phyloP scores from a whole-genome alignment of 2,329 filamentous ascomycete genomes.

The Xylaria sp. region DNA sequence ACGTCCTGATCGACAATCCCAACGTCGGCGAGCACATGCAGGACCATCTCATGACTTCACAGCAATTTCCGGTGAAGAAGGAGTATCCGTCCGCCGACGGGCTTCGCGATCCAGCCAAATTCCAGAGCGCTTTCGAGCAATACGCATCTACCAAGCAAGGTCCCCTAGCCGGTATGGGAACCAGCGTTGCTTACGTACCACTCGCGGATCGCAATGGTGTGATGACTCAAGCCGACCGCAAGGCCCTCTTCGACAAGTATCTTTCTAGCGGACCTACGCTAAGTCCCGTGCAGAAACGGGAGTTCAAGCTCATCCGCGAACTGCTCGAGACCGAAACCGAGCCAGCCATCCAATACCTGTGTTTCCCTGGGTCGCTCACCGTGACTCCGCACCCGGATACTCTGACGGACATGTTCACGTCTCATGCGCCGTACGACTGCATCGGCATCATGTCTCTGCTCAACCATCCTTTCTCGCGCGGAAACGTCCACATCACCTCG shows the following conservation, averaged over 20 bases:
- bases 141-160: constrained; percentile 52
- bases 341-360: constrained; percentile 51
- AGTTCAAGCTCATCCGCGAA: constrained; percentile 45
- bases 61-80: constrained; percentile 56
- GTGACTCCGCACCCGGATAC: constrained; percentile 46
- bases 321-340: constrained; percentile 48
- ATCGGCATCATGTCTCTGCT: constrained; percentile 67
- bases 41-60: constrained; percentile 55
- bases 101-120: constrained; percentile 50
- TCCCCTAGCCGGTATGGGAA: constrained; percentile 54
- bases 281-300: constrained; percentile 33
- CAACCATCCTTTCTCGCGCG: constrained; percentile 70
- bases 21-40: constrained; percentile 60
- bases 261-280: constrained; percentile 34
- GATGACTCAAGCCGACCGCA: constrained; percentile 43
- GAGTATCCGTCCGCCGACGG: constrained; percentile 53
- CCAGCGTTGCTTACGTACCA: constrained; percentile 53
- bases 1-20: constrained; percentile 54
- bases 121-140: constrained; percentile 50
- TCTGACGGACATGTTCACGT: constrained; percentile 44
- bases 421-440: constrained; percentile 58
- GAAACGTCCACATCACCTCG: constrained; percentile 66
- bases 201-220: constrained; percentile 48
- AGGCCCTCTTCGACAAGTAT: constrained; percentile 45
- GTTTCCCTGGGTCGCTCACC: constrained; percentile 50